Percentiles rank a stretch among this genome's conserved stretches.
Evolutionary conservation across 306 rosid genomes (phyloP).

Genomic region (Gillenia trifoliata): DNA sequence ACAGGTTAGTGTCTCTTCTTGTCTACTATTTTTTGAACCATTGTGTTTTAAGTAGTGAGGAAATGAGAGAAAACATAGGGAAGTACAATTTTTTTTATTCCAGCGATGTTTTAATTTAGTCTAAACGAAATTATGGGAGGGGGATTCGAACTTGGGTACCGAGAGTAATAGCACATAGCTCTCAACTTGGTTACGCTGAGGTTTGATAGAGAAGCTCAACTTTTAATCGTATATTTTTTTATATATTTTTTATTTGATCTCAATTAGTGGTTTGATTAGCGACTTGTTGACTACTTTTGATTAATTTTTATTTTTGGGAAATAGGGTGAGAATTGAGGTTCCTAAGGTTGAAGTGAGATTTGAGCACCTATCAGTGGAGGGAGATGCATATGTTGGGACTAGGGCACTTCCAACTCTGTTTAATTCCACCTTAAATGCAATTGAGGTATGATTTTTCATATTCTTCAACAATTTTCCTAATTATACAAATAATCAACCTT

Average conservation of each 20-base stretch:
- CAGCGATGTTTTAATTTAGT: too few relatives aligned
- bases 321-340: constrained; percentile 66
- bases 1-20: constrained; percentile 32
- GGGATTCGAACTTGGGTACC: too few relatives aligned
- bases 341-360: constrained; percentile 64
- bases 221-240: background rate
- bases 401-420: constrained; percentile 76
- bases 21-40: background rate
- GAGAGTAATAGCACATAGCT: too few relatives aligned
- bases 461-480: background rate
- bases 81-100: background rate
- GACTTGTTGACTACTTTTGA: background rate
- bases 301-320: background rate
- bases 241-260: background rate
- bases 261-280: background rate
- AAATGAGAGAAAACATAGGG: background rate
- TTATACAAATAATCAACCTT: too few relatives aligned
- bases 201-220: background rate
- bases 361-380: constrained; percentile 55
- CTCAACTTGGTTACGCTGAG: too few relatives aligned
- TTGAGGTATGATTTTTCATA: constrained; percentile 44
- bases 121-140: background rate
- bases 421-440: constrained; percentile 47
- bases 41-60: constrained; percentile 1
- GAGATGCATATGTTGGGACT: constrained; percentile 66